phyloP scores from a whole-genome alignment of 164 flowering plant species.

The Stephania yunnanensis region DNA sequence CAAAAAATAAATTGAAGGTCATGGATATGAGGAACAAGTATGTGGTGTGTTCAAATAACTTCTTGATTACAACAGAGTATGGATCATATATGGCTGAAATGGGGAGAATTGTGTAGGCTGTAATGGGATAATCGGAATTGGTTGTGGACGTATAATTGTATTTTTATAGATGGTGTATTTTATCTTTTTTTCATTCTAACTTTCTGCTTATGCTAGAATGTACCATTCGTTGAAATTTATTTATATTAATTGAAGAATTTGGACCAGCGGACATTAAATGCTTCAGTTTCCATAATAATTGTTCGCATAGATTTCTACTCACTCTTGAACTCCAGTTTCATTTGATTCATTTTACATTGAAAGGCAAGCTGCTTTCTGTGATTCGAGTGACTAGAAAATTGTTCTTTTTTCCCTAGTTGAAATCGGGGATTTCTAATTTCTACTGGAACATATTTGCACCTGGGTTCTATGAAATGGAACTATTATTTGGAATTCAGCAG shows the following conservation, averaged over 20 bases:
- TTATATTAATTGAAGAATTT: background rate
- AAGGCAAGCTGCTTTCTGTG: background rate
- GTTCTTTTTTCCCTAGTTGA: too few relatives aligned
- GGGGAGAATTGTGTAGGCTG: background rate
- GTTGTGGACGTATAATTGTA: too few relatives aligned
- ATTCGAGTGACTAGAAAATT: too few relatives aligned
- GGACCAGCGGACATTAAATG: too few relatives aligned
- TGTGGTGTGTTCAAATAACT: background rate
- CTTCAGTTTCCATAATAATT: too few relatives aligned
- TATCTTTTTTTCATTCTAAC: background rate
- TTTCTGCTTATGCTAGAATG: background rate
- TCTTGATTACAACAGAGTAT: background rate
- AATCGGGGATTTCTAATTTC: too few relatives aligned
- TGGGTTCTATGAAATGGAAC: conserved; percentile 34
- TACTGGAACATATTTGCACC: background rate
- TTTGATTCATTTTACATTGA: background rate
- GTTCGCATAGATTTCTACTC: background rate
- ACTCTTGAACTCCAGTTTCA: background rate
- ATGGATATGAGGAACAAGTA: background rate
- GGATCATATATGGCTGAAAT: background rate
- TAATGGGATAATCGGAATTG: too few relatives aligned
- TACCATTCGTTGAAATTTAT: conserved; percentile 8
- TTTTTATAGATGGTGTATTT: too few relatives aligned
- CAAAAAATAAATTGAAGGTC: conserved; percentile 2
- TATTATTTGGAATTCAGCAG: too few relatives aligned